These are phyloP conservation scores for Phylloporus rhodoxanthus DNA, from an alignment of 768 basidiomycete genomes.

Conservation along the genomic window DNA sequence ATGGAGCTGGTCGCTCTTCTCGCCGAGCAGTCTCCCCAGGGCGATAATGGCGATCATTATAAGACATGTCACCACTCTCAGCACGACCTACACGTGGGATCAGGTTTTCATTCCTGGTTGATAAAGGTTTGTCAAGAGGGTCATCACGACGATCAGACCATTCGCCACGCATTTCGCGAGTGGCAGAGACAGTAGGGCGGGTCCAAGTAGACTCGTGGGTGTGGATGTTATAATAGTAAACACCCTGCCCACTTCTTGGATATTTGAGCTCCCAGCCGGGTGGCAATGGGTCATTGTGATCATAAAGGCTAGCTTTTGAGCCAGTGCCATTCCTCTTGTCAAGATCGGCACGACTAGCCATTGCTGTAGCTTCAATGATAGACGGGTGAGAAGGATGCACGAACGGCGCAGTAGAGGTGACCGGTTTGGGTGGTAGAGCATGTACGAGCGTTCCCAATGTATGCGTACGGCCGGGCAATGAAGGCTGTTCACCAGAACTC, in stretches of 20 bases:
- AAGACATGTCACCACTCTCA: conserved; percentile 37
- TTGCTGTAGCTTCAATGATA: conserved; percentile 56
- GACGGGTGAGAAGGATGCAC: conserved; percentile 52
- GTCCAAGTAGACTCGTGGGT: conserved; percentile 57
- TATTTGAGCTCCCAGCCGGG: conserved; percentile 57
- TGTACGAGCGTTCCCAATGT: conserved; percentile 47
- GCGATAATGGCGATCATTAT: conserved; percentile 62
- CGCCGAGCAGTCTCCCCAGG: conserved; percentile 34
- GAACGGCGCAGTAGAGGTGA: conserved; percentile 45
- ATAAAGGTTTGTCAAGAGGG: conserved; percentile 21
- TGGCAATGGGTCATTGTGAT: conserved; percentile 38
- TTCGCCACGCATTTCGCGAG: conserved; percentile 22
- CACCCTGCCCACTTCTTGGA: conserved; percentile 42
- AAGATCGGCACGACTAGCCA: conserved; percentile 43
- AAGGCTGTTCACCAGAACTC: conserved; percentile 17
- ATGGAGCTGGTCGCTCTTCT: conserved; percentile 21
- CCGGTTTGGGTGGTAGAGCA: conserved; percentile 64
- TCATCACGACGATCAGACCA: conserved; percentile 25
- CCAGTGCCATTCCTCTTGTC: conserved; percentile 39
- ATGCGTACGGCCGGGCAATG: conserved; percentile 19
- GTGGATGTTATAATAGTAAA: conserved; percentile 54
- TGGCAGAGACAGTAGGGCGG: conserved; percentile 37
- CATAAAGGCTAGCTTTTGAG: conserved; percentile 20
- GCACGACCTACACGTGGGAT: conserved; percentile 26
- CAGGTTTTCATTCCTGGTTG: conserved; percentile 20